Base-by-base conservation (phyloP, 108 stramenopile species). In the Craspedostauros australis region DNA sequence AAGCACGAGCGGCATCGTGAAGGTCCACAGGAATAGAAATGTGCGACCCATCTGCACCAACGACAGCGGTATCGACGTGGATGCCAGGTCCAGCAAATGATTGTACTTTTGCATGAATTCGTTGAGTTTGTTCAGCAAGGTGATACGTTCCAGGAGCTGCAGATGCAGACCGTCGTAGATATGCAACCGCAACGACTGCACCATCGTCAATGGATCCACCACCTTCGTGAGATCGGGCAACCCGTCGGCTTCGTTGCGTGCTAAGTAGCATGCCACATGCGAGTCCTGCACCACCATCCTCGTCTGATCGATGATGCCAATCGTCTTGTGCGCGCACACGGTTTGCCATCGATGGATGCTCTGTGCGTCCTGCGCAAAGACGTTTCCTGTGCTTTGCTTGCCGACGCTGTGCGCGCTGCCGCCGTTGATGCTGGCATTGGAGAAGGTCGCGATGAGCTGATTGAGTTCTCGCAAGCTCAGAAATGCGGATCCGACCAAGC, bases 21-120 rank as follows among this genome's bases (percentile, higher is more conserved):
- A 64, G 2, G 50, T 60, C 74, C 75, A 80, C 0, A 80, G 31
- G 27, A 80, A 66, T 31, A 80, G 45, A 50, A 80, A 80, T 0
- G 79, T 75, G 5, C 79, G 64, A 8, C 68, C 63, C 79, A 80
- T 80, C 63, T 80, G 79, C 14, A 76, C 63, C 18, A 80, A 62
- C 6, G 71, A 67, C 52, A 80, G 76, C 2, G 79, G 79, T n/a
- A 76, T 27, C n/a, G 74, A 75, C 4, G 79, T 73, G 4, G 72
- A 68, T 2, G 66, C 68, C 45, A 76, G 44, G 9, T 25, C 43
- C 16, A 64, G 43, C 22, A 80, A 46, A 23, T 60, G 57, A 19
- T 54, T 41, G 24, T 67, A 78, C 19, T 20, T 54, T 0, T 9
- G 43, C 4, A 57, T 57, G 39, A 66, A 77, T 31, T 70, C 64